A percentile compares a stretch with the other conserved stretches of the same genome.
Conservation (phyloP, 306 rosid genomes). For the Prunus kanzakura region DNA sequence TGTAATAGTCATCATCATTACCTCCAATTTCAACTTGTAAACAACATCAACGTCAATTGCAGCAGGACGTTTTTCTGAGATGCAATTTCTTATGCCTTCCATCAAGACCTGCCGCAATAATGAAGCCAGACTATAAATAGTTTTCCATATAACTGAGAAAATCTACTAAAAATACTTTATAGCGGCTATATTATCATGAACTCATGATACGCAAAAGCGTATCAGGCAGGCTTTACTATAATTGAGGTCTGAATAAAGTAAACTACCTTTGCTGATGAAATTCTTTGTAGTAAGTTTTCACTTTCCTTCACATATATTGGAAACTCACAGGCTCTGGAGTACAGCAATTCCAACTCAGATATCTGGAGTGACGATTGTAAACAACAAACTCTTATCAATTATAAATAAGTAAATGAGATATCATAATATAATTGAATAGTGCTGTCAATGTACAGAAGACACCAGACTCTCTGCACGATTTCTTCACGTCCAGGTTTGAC, state of each 20-base stretch:
- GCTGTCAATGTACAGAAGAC: conserved; percentile 9
- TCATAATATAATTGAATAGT: conserved; percentile 8
- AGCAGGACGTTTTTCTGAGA: conserved; percentile 46
- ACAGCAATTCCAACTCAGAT: conserved; percentile 68
- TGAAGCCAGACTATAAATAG: conserved; percentile 24
- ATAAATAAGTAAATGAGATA: conserved; percentile 33
- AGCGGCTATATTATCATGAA: not conserved
- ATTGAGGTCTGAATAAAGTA: not conserved
- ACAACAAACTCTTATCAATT: conserved; percentile 25
- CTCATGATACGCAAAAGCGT: not conserved
- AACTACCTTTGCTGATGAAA: conserved; percentile 60
- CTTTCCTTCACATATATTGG: conserved; percentile 62
- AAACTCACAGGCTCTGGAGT: conserved; percentile 59
- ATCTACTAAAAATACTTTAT: not conserved
- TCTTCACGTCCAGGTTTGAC: not conserved
- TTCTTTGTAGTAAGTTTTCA: conserved; percentile 48
- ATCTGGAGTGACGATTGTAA: conserved; percentile 46
- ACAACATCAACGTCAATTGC: conserved; percentile 56
- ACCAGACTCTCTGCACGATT: not conserved
- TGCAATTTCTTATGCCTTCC: conserved; percentile 52
- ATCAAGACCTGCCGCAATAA: conserved; percentile 58
- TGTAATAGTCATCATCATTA: conserved; percentile 30
- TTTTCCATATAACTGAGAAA: conserved; percentile 5
- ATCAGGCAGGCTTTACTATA: not conserved
- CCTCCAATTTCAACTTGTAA: conserved; percentile 70